Base-by-base conservation (phyloP, 768 basidiomycete genomes). In the Paxillus ammoniavirescens region DNA sequence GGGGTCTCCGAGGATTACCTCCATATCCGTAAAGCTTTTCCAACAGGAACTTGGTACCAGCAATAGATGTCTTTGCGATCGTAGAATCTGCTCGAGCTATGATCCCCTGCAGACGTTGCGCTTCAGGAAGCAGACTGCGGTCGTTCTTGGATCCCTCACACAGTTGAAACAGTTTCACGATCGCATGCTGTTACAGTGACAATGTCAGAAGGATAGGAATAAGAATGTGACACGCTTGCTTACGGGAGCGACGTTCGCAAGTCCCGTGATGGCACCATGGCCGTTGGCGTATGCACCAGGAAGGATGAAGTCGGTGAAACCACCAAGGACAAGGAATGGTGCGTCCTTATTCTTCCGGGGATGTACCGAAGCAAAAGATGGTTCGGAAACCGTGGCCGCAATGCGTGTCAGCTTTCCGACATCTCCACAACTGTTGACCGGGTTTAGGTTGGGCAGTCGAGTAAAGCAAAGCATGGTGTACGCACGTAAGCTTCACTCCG, bases 341-440 rank as follows among this genome's bases (percentile, higher is more conserved):
- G 82, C 81, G 28, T 77, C 70, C 18, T 75, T 64, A 63, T 83
- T 81, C 72, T 82, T 86, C 65, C 91, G 86, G 42, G 92, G 90
- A 70, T 86, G 75, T 33, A 72, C 63, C 28, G 77, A 66, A 15
- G 71, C 57, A 71, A 93, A 93, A 5, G 73, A 67, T 7, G 81
- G 67, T 33, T 74, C 72, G 13, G 87, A 80, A 7, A 90, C 81
- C 9, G 77, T 74, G 42, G 86, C 85, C 46, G 86, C 84, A 58
- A 95, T 88, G 61, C 93, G 81, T 28, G 91, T 90, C 61, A 95
- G 78, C 72, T 95, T 95, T 46, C 93, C 94, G 57, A 97, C 91
- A 63, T 89, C 91, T 28, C 90, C 93, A 63, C 94, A 96, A 41
- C 90, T 92, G 60, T 55, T 23, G 38, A 15, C 21, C 47, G 53